A percentile compares a stretch with the other conserved stretches of the same genome.
Evolutionary conservation across 768 basidiomycete species (phyloP).

Genomic region (Lentinula raphanica): DNA sequence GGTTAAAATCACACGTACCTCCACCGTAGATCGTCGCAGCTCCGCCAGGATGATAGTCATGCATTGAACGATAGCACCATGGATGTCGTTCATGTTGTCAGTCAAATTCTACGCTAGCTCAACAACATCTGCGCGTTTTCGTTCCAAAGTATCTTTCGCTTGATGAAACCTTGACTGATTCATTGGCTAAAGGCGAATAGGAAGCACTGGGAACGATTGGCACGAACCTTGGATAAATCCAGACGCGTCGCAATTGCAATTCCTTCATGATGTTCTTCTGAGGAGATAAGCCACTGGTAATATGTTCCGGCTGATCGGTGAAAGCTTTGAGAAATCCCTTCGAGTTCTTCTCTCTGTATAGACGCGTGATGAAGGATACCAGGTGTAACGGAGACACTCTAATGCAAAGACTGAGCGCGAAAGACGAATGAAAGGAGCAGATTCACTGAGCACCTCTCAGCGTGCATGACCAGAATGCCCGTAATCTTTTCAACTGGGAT

Average conservation of each 20-base stretch:
- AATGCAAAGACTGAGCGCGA: neutral
- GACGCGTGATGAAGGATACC: constrained; percentile 90
- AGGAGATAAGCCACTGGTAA: constrained; percentile 88
- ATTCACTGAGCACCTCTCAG: constrained; percentile 64
- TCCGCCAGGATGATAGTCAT: constrained; percentile 89
- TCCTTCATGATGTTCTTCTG: constrained; percentile 91
- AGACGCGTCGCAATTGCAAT: constrained; percentile 81
- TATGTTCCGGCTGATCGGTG: constrained; percentile 93
- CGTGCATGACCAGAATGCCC: constrained; percentile 85
- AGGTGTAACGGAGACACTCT: constrained; percentile 81
- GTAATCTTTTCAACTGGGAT: constrained; percentile 84
- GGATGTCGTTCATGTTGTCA: constrained; percentile 86
- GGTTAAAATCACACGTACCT: constrained; percentile 36
- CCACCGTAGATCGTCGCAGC: constrained; percentile 80
- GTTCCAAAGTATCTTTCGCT: constrained; percentile 77
- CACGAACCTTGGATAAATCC: constrained; percentile 88
- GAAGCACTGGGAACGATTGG: neutral
- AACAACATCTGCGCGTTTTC: constrained; percentile 84
- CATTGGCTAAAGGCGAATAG: neutral
- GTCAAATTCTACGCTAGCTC: constrained; percentile 87
- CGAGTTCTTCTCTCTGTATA: constrained; percentile 87
- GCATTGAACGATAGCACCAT: constrained; percentile 87
- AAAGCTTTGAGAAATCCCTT: constrained; percentile 94
- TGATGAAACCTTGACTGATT: constrained; percentile 71
- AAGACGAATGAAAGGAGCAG: neutral